These are phyloP conservation scores for Dichotomocladium elegans DNA, from an alignment of 371 early-diverging fungal species.

Conservation along the genomic window DNA sequence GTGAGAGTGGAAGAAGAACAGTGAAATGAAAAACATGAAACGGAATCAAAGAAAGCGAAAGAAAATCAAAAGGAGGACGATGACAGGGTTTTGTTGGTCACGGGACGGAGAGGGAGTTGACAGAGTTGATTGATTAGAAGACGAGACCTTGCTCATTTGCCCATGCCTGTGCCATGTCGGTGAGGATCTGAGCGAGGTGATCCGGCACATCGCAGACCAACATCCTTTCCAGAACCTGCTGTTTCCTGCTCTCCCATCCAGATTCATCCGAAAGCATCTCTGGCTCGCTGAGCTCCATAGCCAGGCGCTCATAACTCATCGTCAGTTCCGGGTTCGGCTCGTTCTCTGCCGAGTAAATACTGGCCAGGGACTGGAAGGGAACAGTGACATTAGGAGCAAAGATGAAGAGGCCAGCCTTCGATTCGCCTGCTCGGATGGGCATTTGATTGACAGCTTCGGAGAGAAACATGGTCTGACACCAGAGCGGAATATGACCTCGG, in stretches of 20 bases:
- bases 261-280: conserved; percentile 4
- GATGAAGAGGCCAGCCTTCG: conserved; percentile 28
- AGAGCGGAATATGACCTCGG: conserved; percentile 36
- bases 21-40: too few species aligned
- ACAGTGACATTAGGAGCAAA: conserved; percentile 40
- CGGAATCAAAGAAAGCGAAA: too few species aligned
- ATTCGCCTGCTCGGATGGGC: conserved; percentile 23
- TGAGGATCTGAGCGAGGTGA: conserved; percentile 18
- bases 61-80: neutral
- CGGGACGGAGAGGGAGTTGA: too few species aligned
- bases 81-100: neutral
- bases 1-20: too few species aligned
- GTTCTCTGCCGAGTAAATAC: neutral
- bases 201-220: conserved; percentile 36
- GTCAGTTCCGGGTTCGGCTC: conserved; percentile 21
- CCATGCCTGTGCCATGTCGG: conserved; percentile 24
- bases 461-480: conserved; percentile 40
- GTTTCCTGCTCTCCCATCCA: conserved; percentile 15
- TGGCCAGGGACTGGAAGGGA: conserved; percentile 18
- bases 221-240: conserved; percentile 21
- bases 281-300: conserved; percentile 34
- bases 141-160: conserved; percentile 25
- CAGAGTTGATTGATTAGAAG: too few species aligned
- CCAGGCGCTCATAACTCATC: conserved; percentile 26
- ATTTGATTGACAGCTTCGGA: conserved; percentile 23